These are phyloP conservation scores for Fusarium sp. DNA, from an alignment of 2,329 filamentous ascomycete species.

Conservation along the genomic window DNA sequence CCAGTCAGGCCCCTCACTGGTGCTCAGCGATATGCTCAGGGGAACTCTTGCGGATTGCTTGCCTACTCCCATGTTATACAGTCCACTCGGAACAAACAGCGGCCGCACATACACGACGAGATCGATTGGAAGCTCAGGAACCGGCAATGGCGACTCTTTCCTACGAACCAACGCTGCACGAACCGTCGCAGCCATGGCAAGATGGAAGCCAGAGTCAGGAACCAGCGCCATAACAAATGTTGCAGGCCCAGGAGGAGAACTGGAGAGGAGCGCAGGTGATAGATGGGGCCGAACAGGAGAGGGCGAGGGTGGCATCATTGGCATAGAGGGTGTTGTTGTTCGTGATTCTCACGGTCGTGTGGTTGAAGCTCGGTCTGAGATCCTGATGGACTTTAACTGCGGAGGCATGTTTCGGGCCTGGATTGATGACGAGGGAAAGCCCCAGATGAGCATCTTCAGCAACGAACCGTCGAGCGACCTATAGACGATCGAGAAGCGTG, in stretches of 20 bases:
- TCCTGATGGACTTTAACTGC: conserved; percentile 85
- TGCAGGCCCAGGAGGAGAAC: conserved; percentile 75
- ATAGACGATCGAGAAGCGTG: conserved; percentile 12
- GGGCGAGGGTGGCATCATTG: conserved; percentile 87
- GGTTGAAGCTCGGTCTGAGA: conserved; percentile 57
- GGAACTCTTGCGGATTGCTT: conserved; percentile 69
- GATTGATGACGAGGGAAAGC: conserved; percentile 69
- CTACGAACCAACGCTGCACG: conserved; percentile 76
- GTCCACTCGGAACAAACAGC: conserved; percentile 41
- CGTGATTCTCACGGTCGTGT: conserved; percentile 56
- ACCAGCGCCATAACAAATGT: conserved; percentile 71
- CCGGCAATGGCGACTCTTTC: conserved; percentile 91
- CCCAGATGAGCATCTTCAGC: conserved; percentile 60
- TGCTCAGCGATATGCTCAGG: conserved; percentile 54
- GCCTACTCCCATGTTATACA: conserved; percentile 59
- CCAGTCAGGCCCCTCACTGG: conserved; percentile 19
- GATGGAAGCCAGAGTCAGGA: conserved; percentile 67
- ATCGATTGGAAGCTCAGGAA: conserved; percentile 75
- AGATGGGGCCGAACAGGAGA: conserved; percentile 80
- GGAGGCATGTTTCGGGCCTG: conserved; percentile 89
- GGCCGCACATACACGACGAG: conserved; percentile 38
- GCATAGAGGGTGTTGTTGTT: conserved; percentile 71
- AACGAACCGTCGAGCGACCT: conserved; percentile 45
- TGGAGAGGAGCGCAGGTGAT: conserved; percentile 78
- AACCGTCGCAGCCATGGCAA: conserved; percentile 77